These are phyloP conservation scores for Spinacia oleracea DNA, from an alignment of 179 eudicot species.

Conservation along the genomic window DNA sequence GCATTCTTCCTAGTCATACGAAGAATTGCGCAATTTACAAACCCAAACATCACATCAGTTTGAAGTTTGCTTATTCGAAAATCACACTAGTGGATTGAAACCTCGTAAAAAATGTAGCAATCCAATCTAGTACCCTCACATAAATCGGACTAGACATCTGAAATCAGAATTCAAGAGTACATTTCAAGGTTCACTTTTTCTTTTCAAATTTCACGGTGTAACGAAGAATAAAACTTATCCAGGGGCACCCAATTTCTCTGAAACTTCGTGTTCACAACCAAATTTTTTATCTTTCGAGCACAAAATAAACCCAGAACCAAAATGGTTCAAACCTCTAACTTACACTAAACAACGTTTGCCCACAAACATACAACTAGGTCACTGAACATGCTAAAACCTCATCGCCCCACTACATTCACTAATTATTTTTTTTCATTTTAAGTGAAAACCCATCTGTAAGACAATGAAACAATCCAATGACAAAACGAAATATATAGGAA, in stretches of 20 bases:
- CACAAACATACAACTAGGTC: background rate
- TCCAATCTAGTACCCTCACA: no score
- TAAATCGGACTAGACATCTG: no score
- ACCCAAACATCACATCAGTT: background rate
- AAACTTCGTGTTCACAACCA: background rate
- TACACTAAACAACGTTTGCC: background rate
- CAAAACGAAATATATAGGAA: background rate
- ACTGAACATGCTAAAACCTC: background rate
- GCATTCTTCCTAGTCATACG: background rate
- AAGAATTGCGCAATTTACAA: background rate
- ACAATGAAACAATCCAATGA: background rate
- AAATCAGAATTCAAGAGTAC: background rate
- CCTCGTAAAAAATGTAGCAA: background rate
- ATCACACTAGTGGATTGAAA: background rate
- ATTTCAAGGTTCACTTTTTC: background rate
- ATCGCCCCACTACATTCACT: background rate
- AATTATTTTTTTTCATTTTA: background rate
- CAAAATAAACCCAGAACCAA: background rate
- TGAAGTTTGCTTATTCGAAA: background rate
- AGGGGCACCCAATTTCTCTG: background rate
- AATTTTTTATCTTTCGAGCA: background rate
- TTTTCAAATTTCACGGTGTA: background rate
- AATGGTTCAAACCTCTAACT: background rate
- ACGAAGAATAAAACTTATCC: background rate
- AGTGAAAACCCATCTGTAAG: background rate